These are phyloP conservation scores for Passiflora organensis DNA, from an alignment of 345 rosid species.

Conservation along the genomic window DNA sequence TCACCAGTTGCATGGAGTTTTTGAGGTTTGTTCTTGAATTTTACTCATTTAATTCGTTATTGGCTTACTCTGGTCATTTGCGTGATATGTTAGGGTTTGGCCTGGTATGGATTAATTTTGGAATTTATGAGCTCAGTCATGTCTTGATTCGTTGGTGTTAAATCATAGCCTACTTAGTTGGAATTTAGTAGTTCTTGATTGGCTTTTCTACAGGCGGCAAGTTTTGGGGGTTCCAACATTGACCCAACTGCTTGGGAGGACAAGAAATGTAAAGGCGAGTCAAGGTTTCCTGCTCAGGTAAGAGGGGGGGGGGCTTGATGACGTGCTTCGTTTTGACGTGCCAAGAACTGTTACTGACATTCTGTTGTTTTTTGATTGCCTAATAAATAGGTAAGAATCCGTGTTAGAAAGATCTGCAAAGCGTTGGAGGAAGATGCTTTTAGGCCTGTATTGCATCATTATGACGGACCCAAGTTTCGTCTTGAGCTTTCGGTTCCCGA, in stretches of 20 bases:
- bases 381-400: slow-evolving; percentile 62
- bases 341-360: neutral
- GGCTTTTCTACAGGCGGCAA: slow-evolving; percentile 56
- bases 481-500: slow-evolving; percentile 98
- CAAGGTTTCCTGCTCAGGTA: slow-evolving; percentile 99
- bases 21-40: slow-evolving; percentile 61
- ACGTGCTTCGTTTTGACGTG: neutral
- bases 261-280: slow-evolving; percentile 97
- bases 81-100: too few species aligned
- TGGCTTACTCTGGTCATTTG: too few species aligned
- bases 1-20: slow-evolving; percentile 96
- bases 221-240: slow-evolving; percentile 95
- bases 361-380: neutral
- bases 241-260: slow-evolving; percentile 99
- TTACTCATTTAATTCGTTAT: neutral
- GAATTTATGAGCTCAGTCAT: neutral
- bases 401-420: slow-evolving; percentile 80
- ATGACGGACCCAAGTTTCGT: slow-evolving; percentile 94
- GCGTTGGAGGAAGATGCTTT: slow-evolving; percentile 96
- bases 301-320: too few species aligned
- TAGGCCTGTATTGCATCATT: slow-evolving; percentile 93
- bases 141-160: too few species aligned
- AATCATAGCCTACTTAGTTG: too few species aligned
- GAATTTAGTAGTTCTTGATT: neutral
- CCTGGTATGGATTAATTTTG: too few species aligned